phyloP scores from a whole-genome alignment of 345 rosid genomes.

The Arabidopsis suecica region DNA sequence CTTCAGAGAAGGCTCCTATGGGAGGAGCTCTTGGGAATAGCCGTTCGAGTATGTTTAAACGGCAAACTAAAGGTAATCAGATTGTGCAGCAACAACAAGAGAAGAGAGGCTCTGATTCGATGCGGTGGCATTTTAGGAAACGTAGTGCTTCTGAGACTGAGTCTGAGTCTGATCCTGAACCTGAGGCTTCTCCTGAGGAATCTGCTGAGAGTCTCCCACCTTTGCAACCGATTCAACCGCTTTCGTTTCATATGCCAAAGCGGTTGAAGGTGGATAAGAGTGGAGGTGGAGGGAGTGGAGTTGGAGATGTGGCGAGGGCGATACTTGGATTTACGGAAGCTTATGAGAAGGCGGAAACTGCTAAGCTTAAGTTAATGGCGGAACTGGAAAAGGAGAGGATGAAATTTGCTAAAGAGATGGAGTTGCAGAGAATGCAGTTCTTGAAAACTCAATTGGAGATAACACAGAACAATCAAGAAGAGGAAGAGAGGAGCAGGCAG shows the following conservation, averaged over 20 bases:
- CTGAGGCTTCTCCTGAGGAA: slow-evolving; percentile 42
- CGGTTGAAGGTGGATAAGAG: slow-evolving; percentile 44
- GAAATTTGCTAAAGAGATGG: slow-evolving; percentile 86
- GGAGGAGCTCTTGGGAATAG: slow-evolving; percentile 60
- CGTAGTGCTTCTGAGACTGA: slow-evolving; percentile 49
- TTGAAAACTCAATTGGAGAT: slow-evolving; percentile 88
- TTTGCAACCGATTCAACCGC: slow-evolving; percentile 22
- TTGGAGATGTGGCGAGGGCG: slow-evolving; percentile 65
- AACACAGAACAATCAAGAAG: slow-evolving; percentile 54
- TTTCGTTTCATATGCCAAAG: slow-evolving; percentile 28
- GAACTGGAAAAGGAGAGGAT: slow-evolving; percentile 93
- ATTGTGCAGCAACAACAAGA: slow-evolving; percentile 11
- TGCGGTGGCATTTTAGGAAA: slow-evolving; percentile 56
- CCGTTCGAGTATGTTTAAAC: slow-evolving; percentile 41
- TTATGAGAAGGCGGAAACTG: slow-evolving; percentile 84
- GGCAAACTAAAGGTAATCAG: slow-evolving; percentile 27
- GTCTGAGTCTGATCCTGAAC: slow-evolving; percentile 50
- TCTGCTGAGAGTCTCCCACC: slow-evolving; percentile 59
- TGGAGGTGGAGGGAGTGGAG: slow-evolving; percentile 15
- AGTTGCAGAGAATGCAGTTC: slow-evolving; percentile 91
- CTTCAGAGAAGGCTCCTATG: slow-evolving; percentile 49
- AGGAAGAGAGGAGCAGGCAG: slow-evolving; percentile 29
- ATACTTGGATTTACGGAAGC: slow-evolving; percentile 75
- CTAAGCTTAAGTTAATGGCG: slow-evolving; percentile 72
- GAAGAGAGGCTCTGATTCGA: slow-evolving; percentile 40